phyloP scores from a whole-genome alignment of 768 basidiomycete species.

The Boletus tylopilopsis region DNA sequence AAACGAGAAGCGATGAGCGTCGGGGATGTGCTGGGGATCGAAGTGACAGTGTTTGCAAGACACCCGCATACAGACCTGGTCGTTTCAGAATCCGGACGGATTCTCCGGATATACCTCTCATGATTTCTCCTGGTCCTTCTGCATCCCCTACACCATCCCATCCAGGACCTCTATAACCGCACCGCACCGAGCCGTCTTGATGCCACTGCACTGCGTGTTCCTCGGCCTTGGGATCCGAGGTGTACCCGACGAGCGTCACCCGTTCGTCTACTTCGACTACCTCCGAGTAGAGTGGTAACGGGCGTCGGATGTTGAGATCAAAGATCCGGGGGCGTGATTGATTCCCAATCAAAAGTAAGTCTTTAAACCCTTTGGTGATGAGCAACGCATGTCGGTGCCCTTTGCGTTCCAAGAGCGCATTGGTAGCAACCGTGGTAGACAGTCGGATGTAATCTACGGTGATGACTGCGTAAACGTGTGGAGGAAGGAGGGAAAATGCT shows the following conservation, averaged over 20 bases:
- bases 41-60: background rate
- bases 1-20: background rate
- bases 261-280: conserved; percentile 77
- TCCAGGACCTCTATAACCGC: conserved; percentile 73
- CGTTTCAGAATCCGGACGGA: conserved; percentile 78
- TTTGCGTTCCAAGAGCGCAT: conserved; percentile 91
- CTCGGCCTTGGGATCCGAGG: conserved; percentile 80
- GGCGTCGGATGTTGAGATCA: conserved; percentile 84
- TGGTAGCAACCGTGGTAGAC: conserved; percentile 94
- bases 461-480: background rate
- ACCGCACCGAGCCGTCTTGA: conserved; percentile 58
- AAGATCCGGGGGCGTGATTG: conserved; percentile 95
- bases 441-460: conserved; percentile 79
- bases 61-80: conserved; percentile 43
- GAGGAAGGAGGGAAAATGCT: background rate
- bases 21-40: background rate
- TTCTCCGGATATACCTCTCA: conserved; percentile 82
- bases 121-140: conserved; percentile 78
- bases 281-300: conserved; percentile 69
- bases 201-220: conserved; percentile 76
- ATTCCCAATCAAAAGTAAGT: conserved; percentile 90
- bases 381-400: conserved; percentile 88
- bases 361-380: conserved; percentile 89
- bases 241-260: conserved; percentile 91
- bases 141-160: conserved; percentile 70